A percentile compares a stretch with the other conserved stretches of the same genome.
phyloP scores from a whole-genome alignment of 441 rosid genomes.

The Aquilaria agallochum region DNA sequence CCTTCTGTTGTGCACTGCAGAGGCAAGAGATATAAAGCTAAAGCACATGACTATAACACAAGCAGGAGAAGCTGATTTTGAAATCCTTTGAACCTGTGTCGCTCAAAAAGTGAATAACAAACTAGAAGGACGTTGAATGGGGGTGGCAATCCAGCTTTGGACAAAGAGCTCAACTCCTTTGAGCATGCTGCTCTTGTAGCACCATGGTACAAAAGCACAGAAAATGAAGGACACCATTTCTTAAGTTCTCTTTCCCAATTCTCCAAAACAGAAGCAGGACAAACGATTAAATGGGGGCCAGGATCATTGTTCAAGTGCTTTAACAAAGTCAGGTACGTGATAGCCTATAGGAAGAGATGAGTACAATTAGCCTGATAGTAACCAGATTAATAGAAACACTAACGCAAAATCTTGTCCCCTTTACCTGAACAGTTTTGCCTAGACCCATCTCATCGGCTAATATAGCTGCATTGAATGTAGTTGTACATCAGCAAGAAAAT shows the following conservation, averaged over 20 bases:
- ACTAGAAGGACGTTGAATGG: constrained; percentile 94
- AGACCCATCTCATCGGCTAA: constrained; percentile 99
- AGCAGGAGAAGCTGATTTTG: constrained; percentile 15
- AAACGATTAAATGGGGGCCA: constrained; percentile 94
- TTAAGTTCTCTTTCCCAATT: constrained; percentile 99
- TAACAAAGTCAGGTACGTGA: constrained; percentile 77
- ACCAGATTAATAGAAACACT: constrained; percentile 7
- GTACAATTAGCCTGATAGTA: constrained; percentile 12
- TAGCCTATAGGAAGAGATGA: constrained; percentile 52
- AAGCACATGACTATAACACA: constrained; percentile 11
- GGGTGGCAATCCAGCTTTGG: constrained; percentile 80
- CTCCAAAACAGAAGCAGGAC: constrained; percentile 96
- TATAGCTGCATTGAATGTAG: constrained; percentile 62
- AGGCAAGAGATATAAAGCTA: constrained; percentile 24
- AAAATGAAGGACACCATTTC: constrained; percentile 97
- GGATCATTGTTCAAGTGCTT: constrained; percentile 78
- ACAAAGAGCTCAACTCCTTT: constrained; percentile 67
- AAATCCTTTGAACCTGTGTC: constrained; percentile 64
- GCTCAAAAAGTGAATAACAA: constrained; percentile 93
- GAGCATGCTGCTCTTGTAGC: constrained; percentile 76
- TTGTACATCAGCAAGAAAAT: constrained; percentile 18
- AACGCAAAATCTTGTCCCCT: constrained; percentile 4
- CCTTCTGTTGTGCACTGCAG: constrained; percentile 89
- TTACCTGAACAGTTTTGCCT: constrained; percentile 98
- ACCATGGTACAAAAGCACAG: constrained; percentile 88